phyloP scores from a whole-genome alignment of 2,329 filamentous ascomycete genomes.

The Neophaeococcomyces aloes region DNA sequence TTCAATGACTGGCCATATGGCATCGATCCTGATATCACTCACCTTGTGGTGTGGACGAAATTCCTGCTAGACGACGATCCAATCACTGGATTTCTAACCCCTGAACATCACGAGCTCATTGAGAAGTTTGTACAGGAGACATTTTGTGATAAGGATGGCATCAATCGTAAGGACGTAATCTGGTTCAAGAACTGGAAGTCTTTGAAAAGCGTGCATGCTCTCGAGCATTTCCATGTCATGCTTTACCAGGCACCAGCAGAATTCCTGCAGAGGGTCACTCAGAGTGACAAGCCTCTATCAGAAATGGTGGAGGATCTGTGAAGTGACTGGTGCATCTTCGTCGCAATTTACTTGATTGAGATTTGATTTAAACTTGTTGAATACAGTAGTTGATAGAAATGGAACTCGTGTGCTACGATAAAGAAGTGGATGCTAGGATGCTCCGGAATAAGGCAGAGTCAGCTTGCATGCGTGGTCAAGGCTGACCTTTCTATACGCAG shows the following conservation, averaged over 20 bases:
- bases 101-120: conserved; percentile 52
- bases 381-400: no score
- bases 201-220: conserved; percentile 72
- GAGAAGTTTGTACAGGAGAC: conserved; percentile 57
- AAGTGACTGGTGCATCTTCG: background rate
- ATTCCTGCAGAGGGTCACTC: conserved; percentile 61
- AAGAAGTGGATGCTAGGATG: no score
- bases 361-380: no score
- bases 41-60: conserved; percentile 89
- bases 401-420: no score
- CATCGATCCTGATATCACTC: conserved; percentile 63
- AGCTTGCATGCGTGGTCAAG: no score
- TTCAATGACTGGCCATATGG: conserved; percentile 95
- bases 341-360: background rate
- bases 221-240: conserved; percentile 96
- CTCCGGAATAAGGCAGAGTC: no score
- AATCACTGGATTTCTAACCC: conserved; percentile 55
- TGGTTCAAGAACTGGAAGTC: conserved; percentile 93
- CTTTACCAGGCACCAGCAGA: conserved; percentile 61
- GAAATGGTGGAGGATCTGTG: conserved; percentile 25
- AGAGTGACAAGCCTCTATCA: conserved; percentile 59
- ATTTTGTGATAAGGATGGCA: conserved; percentile 48
- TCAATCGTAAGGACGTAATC: conserved; percentile 44
- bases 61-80: conserved; percentile 65
- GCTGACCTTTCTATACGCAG: no score